Evolutionary conservation across 2,329 filamentous ascomycete species (phyloP), one percentile per base, ranked within the genome.

Genomic region (Aspergillus tubingensis): DNA sequence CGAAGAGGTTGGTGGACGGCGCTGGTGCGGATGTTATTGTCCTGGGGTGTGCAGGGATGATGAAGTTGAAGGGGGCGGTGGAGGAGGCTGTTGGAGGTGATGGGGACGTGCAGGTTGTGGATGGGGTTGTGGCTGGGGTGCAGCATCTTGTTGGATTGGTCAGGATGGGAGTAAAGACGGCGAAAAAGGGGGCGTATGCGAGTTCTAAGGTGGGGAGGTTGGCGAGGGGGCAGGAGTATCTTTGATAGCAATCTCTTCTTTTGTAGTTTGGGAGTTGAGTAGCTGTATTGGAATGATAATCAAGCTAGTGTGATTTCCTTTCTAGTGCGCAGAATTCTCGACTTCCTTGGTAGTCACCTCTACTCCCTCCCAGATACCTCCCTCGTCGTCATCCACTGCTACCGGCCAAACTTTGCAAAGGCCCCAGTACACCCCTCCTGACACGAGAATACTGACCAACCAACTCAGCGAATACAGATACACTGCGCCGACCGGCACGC

Each of bases 21-120:
- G 2, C 69, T 75, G 80, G 77, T 19, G 80, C 75, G 3, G 79
- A 82, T 61, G 76, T 77, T 3, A 59, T 81, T 19, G 69, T 77
- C 5, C 65, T 83, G 25, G 81, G 81, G 0, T 83, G 81, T 65
- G 80, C 81, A 15, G 81, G 81, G 0, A 83, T 84, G 81, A 76
- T 76, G 8, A 79, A 77, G 43, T 70, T 83, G 73, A 79, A 78
- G 55, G 56, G 68, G 23, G 78, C 77, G 3, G 80, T 82, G 44
- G 79, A 83, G 62, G 71, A 79, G 27, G 80, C 77, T 0, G 82
- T 84, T 0, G 76, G 75, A 0, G 72, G 76, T 32, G 77, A 71
- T 41, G 72, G 76, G 30, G 77, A 71, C 30, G 70, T 77, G 3
- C 81, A 81, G 68, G 80, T 85, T 7, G 74, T 84, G 25, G 82